A percentile compares a stretch with the other conserved stretches of the same genome.
Conservation (phyloP, 139 green algal genomes). For the Microglena sp. region DNA sequence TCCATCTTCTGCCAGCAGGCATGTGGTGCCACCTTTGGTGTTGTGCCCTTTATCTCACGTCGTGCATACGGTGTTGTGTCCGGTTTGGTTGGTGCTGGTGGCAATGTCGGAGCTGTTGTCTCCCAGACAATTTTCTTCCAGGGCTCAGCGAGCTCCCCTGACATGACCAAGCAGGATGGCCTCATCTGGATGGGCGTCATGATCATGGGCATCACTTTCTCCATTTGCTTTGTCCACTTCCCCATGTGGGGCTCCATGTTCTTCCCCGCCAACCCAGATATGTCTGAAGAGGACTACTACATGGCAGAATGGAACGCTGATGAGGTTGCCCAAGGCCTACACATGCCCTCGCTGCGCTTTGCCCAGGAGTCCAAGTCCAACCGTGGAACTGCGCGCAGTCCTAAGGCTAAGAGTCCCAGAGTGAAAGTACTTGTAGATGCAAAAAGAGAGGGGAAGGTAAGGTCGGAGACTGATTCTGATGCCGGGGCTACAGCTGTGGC, state of each 20-base stretch:
- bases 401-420: too few relatives aligned
- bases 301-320: conserved; percentile 41
- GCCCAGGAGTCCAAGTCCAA: conserved; percentile 39
- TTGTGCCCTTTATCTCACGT: conserved; percentile 82
- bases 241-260: conserved; percentile 91
- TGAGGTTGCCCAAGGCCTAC: conserved; percentile 39
- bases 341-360: conserved; percentile 44
- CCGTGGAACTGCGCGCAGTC: conserved; percentile 7
- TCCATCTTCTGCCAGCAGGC: conserved; percentile 67
- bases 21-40: conserved; percentile 60
- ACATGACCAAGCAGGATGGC: neutral
- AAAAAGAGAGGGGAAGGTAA: too few relatives aligned
- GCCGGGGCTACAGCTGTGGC: too few relatives aligned
- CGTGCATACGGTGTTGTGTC: conserved; percentile 73
- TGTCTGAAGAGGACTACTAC: conserved; percentile 88
- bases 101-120: conserved; percentile 76
- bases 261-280: conserved; percentile 33
- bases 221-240: conserved; percentile 75
- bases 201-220: conserved; percentile 58
- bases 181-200: conserved; percentile 82
- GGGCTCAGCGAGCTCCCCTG: conserved; percentile 4
- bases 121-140: conserved; percentile 86
- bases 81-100: conserved; percentile 83
- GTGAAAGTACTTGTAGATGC: too few relatives aligned
- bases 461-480: too few relatives aligned